These are phyloP conservation scores for Waitea zeae DNA, from an alignment of 1,284 basidiomycete species.

Conservation along the genomic window DNA sequence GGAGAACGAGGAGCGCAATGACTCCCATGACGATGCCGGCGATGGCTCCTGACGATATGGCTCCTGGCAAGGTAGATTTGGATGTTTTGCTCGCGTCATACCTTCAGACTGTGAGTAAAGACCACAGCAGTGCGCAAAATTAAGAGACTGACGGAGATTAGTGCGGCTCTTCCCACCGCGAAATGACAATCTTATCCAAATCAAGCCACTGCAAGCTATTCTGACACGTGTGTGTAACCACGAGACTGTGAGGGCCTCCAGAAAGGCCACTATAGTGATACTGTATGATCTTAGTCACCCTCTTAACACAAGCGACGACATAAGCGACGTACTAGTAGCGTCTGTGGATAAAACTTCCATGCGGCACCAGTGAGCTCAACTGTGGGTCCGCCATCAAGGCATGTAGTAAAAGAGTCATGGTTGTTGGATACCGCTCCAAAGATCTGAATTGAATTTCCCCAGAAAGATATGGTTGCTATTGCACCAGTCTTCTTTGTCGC, in stretches of 20 bases:
- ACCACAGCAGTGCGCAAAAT: background rate
- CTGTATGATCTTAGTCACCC: background rate
- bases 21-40: background rate
- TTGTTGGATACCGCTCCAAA: background rate
- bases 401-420: background rate
- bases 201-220: background rate
- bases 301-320: background rate
- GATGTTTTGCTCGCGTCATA: background rate
- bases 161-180: background rate
- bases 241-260: background rate
- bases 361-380: background rate
- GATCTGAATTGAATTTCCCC: background rate
- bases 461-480: background rate
- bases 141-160: background rate
- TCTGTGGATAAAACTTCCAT: background rate
- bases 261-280: background rate
- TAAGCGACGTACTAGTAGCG: background rate
- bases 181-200: background rate
- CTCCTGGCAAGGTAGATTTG: no score
- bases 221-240: background rate
- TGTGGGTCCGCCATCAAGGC: background rate
- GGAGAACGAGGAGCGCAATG: background rate
- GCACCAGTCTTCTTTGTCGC: background rate
- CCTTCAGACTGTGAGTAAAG: background rate
- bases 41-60: background rate